A percentile compares a stretch with the other conserved stretches of the same genome.
Evolutionary conservation across 2,329 filamentous ascomycete species (phyloP).

Genomic region (Capronia epimyces): DNA sequence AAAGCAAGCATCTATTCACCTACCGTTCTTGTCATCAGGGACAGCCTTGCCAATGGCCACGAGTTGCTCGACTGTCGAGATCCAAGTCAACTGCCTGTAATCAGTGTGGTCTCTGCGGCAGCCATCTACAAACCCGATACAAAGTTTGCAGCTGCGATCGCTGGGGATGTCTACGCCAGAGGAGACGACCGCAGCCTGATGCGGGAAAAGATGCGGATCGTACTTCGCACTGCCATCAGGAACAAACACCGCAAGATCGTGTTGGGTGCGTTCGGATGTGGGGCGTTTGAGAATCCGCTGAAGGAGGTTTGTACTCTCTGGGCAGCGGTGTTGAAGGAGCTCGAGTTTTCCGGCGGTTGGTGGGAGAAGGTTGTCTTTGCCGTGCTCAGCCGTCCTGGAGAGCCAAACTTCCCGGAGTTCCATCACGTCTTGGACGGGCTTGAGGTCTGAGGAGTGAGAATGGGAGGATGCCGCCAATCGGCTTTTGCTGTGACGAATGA

Average conservation of each 20-base stretch:
- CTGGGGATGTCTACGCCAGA: background rate
- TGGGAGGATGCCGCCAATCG: no score
- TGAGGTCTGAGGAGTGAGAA: conserved; percentile 12
- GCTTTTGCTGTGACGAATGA: no score
- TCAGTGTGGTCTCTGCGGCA: conserved; percentile 58
- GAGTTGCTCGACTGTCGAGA: conserved; percentile 40
- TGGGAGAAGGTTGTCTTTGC: conserved; percentile 63
- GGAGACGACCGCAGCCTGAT: conserved; percentile 48
- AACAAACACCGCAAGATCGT: conserved; percentile 56
- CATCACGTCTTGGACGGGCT: conserved; percentile 20
- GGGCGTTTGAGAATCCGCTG: conserved; percentile 59
- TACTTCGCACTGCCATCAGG: conserved; percentile 55
- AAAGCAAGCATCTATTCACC: conserved; percentile 56
- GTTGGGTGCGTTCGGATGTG: conserved; percentile 65
- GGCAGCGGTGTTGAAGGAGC: conserved; percentile 54
- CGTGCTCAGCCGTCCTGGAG: conserved; percentile 42
- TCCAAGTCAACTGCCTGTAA: conserved; percentile 43
- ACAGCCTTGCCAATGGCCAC: conserved; percentile 45
- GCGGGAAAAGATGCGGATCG: conserved; percentile 58
- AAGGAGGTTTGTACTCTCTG: conserved; percentile 60
- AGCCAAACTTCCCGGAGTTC: conserved; percentile 24
- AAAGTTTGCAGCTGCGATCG: background rate
- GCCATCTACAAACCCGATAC: conserved; percentile 45
- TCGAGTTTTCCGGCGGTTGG: conserved; percentile 60
- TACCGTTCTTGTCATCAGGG: conserved; percentile 54